Conservation (phyloP, 1,139 yeast species). For the Candida tetrigidarum region DNA sequence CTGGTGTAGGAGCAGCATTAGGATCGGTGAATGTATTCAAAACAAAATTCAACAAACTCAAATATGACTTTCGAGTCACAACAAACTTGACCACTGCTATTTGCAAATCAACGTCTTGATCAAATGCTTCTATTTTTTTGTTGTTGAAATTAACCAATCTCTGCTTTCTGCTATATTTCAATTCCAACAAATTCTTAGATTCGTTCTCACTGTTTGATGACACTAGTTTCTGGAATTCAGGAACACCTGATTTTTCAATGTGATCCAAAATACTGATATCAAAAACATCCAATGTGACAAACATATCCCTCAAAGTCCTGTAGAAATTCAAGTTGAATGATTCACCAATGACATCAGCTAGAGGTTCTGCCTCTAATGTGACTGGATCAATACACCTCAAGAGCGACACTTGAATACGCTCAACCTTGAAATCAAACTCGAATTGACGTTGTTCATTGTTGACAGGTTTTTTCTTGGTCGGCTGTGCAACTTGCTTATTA, state of each 20-base stretch:
- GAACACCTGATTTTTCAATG: conserved; percentile 64
- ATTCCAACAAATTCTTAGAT: conserved; percentile 57
- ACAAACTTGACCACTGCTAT: conserved; percentile 83
- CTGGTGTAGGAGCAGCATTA: conserved; percentile 66
- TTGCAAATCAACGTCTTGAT: conserved; percentile 74
- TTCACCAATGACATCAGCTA: conserved; percentile 77
- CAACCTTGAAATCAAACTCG: conserved; percentile 74
- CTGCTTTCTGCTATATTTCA: conserved; percentile 61
- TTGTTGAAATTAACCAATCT: conserved; percentile 64
- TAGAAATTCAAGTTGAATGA: conserved; percentile 61
- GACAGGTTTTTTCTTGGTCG: conserved; percentile 6
- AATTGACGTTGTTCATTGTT: conserved; percentile 57
- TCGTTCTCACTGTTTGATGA: conserved; percentile 61
- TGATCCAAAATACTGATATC: conserved; percentile 77
- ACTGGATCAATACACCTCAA: conserved; percentile 68
- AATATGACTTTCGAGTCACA: conserved; percentile 74
- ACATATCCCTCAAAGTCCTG: conserved; percentile 65
- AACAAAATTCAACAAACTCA: conserved; percentile 79
- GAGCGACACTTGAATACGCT: conserved; percentile 62
- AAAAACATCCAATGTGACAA: conserved; percentile 63
- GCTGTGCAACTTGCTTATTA: neutral
- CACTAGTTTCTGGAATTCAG: conserved; percentile 69
- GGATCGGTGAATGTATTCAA: conserved; percentile 90
- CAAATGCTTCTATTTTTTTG: conserved; percentile 69
- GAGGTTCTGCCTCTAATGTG: conserved; percentile 64